Percentiles rank a stretch among this genome's conserved stretches.
Evolutionary conservation across 148 eudicot species (phyloP).

Genomic region (Camellia sinensis): DNA sequence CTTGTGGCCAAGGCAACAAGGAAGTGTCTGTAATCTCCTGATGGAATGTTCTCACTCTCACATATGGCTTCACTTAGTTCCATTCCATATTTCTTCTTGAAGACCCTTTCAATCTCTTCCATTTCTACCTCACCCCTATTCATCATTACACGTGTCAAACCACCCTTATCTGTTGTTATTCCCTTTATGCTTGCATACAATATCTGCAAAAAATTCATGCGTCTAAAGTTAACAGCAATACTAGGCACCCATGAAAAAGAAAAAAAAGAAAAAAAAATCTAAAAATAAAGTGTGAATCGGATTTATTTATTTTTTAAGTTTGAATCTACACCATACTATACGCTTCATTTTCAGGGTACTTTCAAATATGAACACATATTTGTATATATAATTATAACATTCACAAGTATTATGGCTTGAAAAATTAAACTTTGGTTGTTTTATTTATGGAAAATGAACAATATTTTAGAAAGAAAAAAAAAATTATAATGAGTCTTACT

Average conservation of each 20-base stretch:
- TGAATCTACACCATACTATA: too few species aligned
- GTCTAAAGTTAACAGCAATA: background rate
- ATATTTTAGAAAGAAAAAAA: background rate
- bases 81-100: conserved; percentile 32
- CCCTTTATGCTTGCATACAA: conserved; percentile 34
- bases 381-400: too few species aligned
- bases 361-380: too few species aligned
- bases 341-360: too few species aligned
- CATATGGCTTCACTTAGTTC: conserved; percentile 38
- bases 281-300: too few species aligned
- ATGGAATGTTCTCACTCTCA: conserved; percentile 37
- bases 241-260: too few species aligned
- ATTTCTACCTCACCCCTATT: conserved; percentile 65
- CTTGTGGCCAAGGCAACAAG: conserved; percentile 32
- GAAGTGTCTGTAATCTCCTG: conserved; percentile 36
- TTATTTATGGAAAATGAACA: too few species aligned
- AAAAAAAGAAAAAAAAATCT: too few species aligned
- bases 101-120: conserved; percentile 50
- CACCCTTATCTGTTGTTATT: conserved; percentile 34
- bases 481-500: too few species aligned
- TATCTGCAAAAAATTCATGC: conserved; percentile 23
- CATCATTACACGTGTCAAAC: conserved; percentile 52
- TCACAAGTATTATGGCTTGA: background rate
- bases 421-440: background rate
- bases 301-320: too few species aligned